Conservation (phyloP, 1,284 basidiomycete genomes). For the Cutaneotrichosporon arboriforme region DNA sequence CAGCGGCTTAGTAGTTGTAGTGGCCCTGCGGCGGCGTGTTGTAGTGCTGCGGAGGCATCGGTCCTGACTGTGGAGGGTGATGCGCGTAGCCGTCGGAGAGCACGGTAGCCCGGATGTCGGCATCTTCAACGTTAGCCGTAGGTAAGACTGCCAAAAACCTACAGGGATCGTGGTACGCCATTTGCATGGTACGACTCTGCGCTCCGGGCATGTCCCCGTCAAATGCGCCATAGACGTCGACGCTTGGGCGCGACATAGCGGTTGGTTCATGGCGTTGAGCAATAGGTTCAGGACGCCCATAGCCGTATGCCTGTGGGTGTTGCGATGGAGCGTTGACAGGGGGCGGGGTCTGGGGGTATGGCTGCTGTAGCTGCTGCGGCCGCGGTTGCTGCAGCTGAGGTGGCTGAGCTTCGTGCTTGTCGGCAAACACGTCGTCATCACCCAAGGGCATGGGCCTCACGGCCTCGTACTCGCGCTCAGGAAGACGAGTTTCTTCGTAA, state of each 20-base stretch:
- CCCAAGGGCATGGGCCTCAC: conserved; percentile 22
- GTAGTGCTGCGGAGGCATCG: conserved; percentile 30
- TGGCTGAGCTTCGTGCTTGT: conserved; percentile 21
- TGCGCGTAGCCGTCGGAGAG: conserved; percentile 11
- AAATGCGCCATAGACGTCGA: conserved; percentile 84
- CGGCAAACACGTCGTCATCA: conserved; percentile 31
- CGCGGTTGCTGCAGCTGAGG: conserved; percentile 18
- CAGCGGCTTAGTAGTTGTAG: no score
- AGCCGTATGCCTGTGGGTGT: conserved; percentile 23
- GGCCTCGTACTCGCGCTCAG: conserved; percentile 9
- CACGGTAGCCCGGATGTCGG: conserved; percentile 33
- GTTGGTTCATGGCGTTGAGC: conserved; percentile 33
- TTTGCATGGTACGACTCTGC: conserved; percentile 68
- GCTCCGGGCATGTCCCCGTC: conserved; percentile 45
- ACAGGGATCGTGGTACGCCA: conserved; percentile 46
- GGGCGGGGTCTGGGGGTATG: conserved; percentile 10
- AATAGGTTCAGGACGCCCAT: conserved; percentile 21
- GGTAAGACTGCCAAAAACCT: conserved; percentile 50
- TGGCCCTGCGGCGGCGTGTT: background rate
- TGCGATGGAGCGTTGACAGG: conserved; percentile 33
- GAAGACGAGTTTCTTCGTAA: background rate
- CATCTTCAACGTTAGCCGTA: conserved; percentile 22
- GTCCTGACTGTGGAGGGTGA: background rate
- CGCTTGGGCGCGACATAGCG: conserved; percentile 55
- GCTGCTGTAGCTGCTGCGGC: background rate